Base-by-base conservation (phyloP, 768 basidiomycete genomes). In the Gloeopeniophorella convolvens region DNA sequence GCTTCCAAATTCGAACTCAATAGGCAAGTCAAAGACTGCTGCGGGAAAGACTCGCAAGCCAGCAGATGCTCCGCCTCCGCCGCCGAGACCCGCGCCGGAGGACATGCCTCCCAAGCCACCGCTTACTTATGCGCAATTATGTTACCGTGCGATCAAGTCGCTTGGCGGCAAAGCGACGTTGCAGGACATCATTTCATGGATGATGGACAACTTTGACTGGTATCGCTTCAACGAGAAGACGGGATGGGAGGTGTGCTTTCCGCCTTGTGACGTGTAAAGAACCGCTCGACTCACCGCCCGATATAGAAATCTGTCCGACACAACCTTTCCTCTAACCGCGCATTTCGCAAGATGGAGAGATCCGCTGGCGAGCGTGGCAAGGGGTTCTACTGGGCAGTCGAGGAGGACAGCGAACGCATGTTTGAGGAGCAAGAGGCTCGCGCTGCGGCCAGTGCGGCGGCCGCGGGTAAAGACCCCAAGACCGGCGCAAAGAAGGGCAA, bases 321-420 rank as follows among this genome's bases (percentile, higher is more conserved):
- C 62, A 94, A 93, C 64, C 69, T 99, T n/a, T 94, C 93, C 1
- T 89, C 91, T 10, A 85, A 86, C 63, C 81, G 84, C 41, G 91
- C 89, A 0, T 99, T 99, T 69, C 74, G 88, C 65, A 97, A 97
- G 67, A 76, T 89, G 65, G 89, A 93, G 51, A 76, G 89, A 26
- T 85, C 82, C 54, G 79, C 82, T 5, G 87, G 90, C 51, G 89
- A 87, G 71, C 77, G 85, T 53, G 87, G 89, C 8, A 96, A 95
- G 65, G 94, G 93, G 2, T 91, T 84, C 57, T 90, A 92, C 56
- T 97, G 94, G 94, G 85, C 86, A 16, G 73, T 96, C 27, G 93
- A 95, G 60, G 82, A 85, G 36, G 76, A 80, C 48, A 74, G 75
- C 62, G 77, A 82, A 45, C 82, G 80, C 50, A 72, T 72, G 30